Evolutionary conservation across 2,329 filamentous ascomycete species (phyloP), one percentile per base, ranked within the genome.

Genomic region (Sarocladiaceae sp.): DNA sequence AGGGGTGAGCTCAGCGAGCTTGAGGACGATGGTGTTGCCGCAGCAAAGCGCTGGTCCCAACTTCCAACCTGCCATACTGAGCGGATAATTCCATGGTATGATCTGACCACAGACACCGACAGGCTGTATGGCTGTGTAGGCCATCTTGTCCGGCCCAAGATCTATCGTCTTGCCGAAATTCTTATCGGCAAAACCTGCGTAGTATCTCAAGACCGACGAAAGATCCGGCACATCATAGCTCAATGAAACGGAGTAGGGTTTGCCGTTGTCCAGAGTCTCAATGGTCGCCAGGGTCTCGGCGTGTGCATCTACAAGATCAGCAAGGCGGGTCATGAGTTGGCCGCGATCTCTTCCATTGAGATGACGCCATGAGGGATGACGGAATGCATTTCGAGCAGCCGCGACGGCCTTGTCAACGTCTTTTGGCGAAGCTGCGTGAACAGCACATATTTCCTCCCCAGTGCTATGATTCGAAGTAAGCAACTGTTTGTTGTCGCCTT

Each of bases 261-360:
- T 91, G 64, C 87, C 89, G 61, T 90, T 92, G 66, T 94, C 88
- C 77, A 88, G 86, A 1, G 87, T 86, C 70, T 94, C 88, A 44
- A 78, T 71, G 12, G 73, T 70, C 31, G 73, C 71, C 18, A 78
- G 63, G 1, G 63, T 62, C 55, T 75, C 75, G 25, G 75, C 76
- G 65, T 94, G 76, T 61, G 84, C 64, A 49, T 85, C 82, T 31
- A 92, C 73, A 29, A 93, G 72, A 54, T 86, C 80, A 18, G 86
- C 84, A 26, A 93, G 79, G 65, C 83, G 87, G 64, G 76, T 74
- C 77, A 94, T 79, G 54, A 92, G 67, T 22, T 76, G 76, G 35
- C 84, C 87, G 33, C 88, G 82, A 50, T 87, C 83, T 3, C 84
- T 84, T 18, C 77, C 78, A n/a, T 82, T 74, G 47, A 92, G 75